Conservation (phyloP, 2,329 filamentous ascomycete species). For the Sarocladium strictum region DNA sequence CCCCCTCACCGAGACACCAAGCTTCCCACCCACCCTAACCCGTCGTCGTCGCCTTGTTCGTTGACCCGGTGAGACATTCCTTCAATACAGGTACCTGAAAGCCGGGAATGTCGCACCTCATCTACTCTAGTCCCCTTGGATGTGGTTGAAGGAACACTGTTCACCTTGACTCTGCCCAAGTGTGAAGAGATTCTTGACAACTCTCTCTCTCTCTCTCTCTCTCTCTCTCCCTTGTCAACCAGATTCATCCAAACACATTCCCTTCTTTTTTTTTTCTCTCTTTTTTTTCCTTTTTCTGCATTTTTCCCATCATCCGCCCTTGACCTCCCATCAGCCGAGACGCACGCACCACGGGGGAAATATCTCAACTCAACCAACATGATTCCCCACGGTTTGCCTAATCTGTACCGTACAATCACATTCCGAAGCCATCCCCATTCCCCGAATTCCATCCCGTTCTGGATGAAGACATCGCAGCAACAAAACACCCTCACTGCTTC, state of each 20-base stretch:
- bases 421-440: not conserved
- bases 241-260: too few relatives aligned
- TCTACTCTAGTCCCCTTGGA: too few relatives aligned
- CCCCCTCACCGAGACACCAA: not conserved
- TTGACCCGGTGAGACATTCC: not conserved
- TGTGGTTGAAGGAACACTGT: too few relatives aligned
- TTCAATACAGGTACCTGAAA: conserved; percentile 1
- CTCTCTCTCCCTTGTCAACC: not conserved
- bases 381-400: conserved; percentile 1
- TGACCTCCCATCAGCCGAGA: not conserved
- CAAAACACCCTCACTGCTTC: not conserved
- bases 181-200: not conserved
- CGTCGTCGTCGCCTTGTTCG: not conserved
- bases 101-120: conserved; percentile 7
- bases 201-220: not conserved
- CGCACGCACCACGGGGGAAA: too few relatives aligned
- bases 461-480: not conserved
- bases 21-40: not conserved
- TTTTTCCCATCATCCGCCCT: too few relatives aligned
- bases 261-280: too few relatives aligned
- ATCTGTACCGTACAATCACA: conserved; percentile 7
- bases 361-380: too few relatives aligned
- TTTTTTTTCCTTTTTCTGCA: too few relatives aligned
- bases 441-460: not conserved
- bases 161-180: too few relatives aligned